A percentile compares a stretch with the other conserved stretches of the same genome.
These are phyloP conservation scores for Corchorus olitorius DNA, from an alignment of 345 rosid species.

Conservation along the genomic window DNA sequence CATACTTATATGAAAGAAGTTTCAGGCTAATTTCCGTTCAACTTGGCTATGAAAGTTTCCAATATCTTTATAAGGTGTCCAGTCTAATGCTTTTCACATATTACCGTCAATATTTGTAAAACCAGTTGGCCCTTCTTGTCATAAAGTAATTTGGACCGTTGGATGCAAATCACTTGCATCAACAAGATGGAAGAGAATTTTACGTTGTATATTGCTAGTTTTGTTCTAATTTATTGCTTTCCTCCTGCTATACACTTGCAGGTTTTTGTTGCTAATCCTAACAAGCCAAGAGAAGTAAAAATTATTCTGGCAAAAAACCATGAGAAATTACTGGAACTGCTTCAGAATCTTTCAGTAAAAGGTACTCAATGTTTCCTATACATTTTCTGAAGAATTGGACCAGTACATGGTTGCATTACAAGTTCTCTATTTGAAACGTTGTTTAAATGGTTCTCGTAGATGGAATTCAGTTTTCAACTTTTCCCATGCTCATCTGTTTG, in stretches of 20 bases:
- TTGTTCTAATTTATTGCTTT: conserved; percentile 7
- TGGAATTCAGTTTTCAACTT: neutral
- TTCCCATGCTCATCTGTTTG: neutral
- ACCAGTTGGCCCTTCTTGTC: neutral
- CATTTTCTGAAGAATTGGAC: neutral
- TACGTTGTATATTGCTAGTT: neutral
- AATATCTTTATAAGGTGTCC: neutral
- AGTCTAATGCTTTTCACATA: neutral
- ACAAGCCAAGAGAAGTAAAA: conserved; percentile 85
- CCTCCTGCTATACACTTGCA: conserved; percentile 22
- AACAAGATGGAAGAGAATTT: neutral
- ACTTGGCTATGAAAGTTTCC: neutral
- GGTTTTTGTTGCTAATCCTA: conserved; percentile 98
- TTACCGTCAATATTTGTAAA: neutral
- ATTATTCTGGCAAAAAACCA: conserved; percentile 84
- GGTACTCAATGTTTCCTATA: conserved; percentile 42
- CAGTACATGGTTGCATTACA: neutral
- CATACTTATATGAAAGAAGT: neutral
- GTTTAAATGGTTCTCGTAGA: neutral
- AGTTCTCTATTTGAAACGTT: neutral
- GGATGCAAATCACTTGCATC: neutral
- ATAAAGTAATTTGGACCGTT: neutral
- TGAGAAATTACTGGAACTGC: conserved; percentile 66
- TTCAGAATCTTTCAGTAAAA: conserved; percentile 69
- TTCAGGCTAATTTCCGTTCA: neutral